These are phyloP conservation scores for Hygrocybe punicea DNA, from an alignment of 768 basidiomycete species.

Conservation along the genomic window DNA sequence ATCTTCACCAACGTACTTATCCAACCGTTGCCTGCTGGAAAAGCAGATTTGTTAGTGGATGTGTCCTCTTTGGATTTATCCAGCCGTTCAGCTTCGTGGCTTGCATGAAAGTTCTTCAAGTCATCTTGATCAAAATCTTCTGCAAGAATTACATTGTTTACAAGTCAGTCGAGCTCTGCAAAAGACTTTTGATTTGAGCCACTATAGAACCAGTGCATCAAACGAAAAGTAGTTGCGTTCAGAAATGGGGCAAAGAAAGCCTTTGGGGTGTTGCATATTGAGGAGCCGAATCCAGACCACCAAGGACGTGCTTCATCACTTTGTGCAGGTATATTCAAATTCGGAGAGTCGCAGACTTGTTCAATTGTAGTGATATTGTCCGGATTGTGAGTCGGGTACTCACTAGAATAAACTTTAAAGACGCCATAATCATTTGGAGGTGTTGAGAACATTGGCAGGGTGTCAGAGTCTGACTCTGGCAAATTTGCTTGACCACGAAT, in stretches of 20 bases:
- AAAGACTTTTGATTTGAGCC: constrained; percentile 25
- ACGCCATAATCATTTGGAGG: neutral
- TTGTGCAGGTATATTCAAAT: neutral
- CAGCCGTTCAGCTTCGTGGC: constrained; percentile 13
- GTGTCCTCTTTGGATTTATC: neutral
- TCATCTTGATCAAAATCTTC: constrained; percentile 6
- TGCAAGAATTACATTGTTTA: constrained; percentile 20
- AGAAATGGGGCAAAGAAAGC: constrained; percentile 19
- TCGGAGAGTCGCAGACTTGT: neutral
- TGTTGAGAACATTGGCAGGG: neutral
- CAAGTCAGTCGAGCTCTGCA: constrained; percentile 25
- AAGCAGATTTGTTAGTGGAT: constrained; percentile 3
- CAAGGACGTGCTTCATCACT: neutral
- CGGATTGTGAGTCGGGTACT: constrained; percentile 1
- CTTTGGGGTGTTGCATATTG: too few relatives aligned
- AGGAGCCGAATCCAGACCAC: neutral
- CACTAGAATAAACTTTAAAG: constrained; percentile 1
- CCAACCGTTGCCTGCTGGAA: constrained; percentile 19
- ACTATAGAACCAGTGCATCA: constrained; percentile 31
- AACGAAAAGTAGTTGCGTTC: constrained; percentile 22
- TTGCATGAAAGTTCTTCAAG: constrained; percentile 17
- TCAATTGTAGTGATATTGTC: neutral
- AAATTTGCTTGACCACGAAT: neutral
- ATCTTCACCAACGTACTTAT: constrained; percentile 22
- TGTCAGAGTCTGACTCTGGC: neutral